Base-by-base conservation (phyloP, 2,329 filamentous ascomycete genomes). In the Aplosporella prunicola region DNA sequence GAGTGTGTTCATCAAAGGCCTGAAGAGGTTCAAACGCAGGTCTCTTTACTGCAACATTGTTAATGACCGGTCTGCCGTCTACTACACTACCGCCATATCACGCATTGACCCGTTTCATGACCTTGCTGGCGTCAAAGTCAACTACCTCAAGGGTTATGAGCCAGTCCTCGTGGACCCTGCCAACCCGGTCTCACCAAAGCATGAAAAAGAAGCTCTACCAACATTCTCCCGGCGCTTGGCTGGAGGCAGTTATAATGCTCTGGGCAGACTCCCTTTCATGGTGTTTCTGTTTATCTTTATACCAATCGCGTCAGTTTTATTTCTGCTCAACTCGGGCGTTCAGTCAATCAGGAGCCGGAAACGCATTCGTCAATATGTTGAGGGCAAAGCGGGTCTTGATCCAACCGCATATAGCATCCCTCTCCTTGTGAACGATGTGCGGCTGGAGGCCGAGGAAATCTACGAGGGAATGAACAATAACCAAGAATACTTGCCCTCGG, bases 41-140 rank as follows among this genome's bases (percentile, higher is more conserved):
- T 82, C 76, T 4, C 64, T 93, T 1, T 96, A 96, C 57, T 72
- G 81, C 27, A 96, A 96, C 54, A 78, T 93, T 31, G 66, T 82
- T 52, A 94, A 95, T 58, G 89, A 96, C 62, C 71, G 78, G 38
- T 84, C 76, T 29, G 84, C 85, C 4, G 76, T 80, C 1, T 85
- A 83, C 61, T 94, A 89, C 56, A 95, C 89, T 0, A 84, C 86
- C 0, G 71, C 69, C 14, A 85, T 95, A 30, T 71, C 79, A 16
- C 78, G 78, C 50, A 82, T 71, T 0, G 84, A 96, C 50, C 88
- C 87, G 0, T 96, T 78, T 52, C 69, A 69, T 0, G 69, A 87
- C 45, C 54, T 82, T 11, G 72, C 79, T 14, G 74, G 71, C 4
- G 57, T 89, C 43, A 76, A 80, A 15, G 66, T 86, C 47, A 84